These are phyloP conservation scores for Mucor saturninus DNA, from an alignment of 371 early-diverging fungal species.

Conservation along the genomic window DNA sequence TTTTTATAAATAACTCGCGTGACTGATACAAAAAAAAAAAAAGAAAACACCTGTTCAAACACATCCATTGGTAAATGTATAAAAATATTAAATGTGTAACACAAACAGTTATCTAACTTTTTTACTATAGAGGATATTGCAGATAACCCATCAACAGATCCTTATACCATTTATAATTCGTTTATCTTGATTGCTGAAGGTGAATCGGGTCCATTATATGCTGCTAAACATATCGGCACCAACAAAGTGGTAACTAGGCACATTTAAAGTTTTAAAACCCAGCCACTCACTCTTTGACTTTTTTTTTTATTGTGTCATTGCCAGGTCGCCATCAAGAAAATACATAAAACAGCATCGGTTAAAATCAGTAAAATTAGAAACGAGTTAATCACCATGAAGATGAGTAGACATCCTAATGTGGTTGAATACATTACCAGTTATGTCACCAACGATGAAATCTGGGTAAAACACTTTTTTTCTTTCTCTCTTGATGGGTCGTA, in stretches of 20 bases:
- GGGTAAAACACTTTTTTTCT: conserved; percentile 29
- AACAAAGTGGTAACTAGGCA: conserved; percentile 22
- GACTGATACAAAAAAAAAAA: too few relatives aligned
- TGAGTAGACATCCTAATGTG: conserved; percentile 65
- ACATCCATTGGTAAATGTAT: conserved; percentile 3
- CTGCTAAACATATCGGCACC: conserved; percentile 60
- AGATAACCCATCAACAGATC: conserved; percentile 36
- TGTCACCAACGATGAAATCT: conserved; percentile 56
- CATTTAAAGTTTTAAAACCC: too few relatives aligned
- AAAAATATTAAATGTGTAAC: conserved; percentile 7
- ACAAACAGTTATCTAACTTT: neutral
- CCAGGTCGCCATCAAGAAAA: conserved; percentile 69
- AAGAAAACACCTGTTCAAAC: conserved; percentile 1
- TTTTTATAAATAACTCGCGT: neutral
- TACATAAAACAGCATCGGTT: conserved; percentile 55
- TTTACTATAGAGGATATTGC: conserved; percentile 16
- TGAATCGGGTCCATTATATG: conserved; percentile 77
- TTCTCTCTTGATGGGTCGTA: neutral
- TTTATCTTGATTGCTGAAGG: conserved; percentile 69
- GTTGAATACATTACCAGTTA: conserved; percentile 69
- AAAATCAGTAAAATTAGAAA: conserved; percentile 66
- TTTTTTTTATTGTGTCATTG: too few relatives aligned
- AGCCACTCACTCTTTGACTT: too few relatives aligned
- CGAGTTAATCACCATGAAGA: conserved; percentile 69
- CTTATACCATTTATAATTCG: conserved; percentile 40